Conservation (phyloP, 805 yeast species). For the Candida chauliodis region DNA sequence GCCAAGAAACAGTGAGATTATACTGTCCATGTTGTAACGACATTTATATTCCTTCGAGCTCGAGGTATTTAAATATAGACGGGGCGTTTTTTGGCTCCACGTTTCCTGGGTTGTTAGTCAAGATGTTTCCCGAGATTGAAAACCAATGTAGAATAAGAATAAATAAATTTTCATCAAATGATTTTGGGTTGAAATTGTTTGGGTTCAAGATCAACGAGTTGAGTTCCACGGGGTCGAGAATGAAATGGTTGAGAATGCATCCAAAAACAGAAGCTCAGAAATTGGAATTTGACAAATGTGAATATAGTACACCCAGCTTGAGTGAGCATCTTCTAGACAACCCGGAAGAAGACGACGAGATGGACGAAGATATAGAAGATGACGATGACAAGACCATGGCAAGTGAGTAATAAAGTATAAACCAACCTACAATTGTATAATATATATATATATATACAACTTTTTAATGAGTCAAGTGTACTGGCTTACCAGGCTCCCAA, state of each 20-base stretch:
- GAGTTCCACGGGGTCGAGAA: constrained; percentile 84
- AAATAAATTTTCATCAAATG: constrained; percentile 45
- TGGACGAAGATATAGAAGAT: constrained; percentile 28
- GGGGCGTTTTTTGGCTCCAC: constrained; percentile 98
- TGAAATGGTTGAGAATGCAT: constrained; percentile 86
- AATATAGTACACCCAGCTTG: constrained; percentile 49
- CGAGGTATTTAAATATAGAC: constrained; percentile 84
- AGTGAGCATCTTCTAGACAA: constrained; percentile 23
- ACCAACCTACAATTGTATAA: neutral
- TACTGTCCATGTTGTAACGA: constrained; percentile 96
- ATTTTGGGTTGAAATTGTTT: constrained; percentile 71
- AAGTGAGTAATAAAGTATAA: constrained; percentile 23
- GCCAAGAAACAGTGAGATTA: constrained; percentile 85
- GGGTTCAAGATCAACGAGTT: constrained; percentile 80
- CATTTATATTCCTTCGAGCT: constrained; percentile 79
- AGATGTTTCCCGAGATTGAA: constrained; percentile 88
- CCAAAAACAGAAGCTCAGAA: constrained; percentile 64
- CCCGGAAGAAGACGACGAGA: constrained; percentile 19
- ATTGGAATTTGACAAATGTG: constrained; percentile 62
- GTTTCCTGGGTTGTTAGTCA: constrained; percentile 88
- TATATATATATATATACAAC: neutral
- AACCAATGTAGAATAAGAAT: constrained; percentile 62
- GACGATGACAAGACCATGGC: constrained; percentile 43
- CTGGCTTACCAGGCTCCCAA: constrained; percentile 72
- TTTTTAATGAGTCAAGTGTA: constrained; percentile 55